Evolutionary conservation across 106 monocot genomes (phyloP), one percentile per base, ranked within the genome.

Genomic region (Narthecium ossifragum): DNA sequence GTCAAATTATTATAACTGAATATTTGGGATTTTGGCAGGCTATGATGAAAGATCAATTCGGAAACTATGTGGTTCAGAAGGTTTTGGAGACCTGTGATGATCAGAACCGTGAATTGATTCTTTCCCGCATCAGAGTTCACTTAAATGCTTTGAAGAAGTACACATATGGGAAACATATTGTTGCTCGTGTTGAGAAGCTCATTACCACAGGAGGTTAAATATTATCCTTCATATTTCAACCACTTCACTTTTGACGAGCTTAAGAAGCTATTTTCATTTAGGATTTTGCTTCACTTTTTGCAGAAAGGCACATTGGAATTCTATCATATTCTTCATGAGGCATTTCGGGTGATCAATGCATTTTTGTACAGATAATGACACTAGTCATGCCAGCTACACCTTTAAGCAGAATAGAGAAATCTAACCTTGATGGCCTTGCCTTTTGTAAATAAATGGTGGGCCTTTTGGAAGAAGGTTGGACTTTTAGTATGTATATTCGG

Each of bases 1-100:
- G n/a, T n/a, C n/a, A n/a, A n/a, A n/a, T n/a, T n/a, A n/a, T n/a
- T n/a, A n/a, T n/a, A n/a, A 5, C 17, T 41, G 41, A 14, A 41
- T 14, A 41, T 41, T 41, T 41, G 41, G 41, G 41, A 3, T 1
- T 49, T 52, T 32, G 20, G 26, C 65, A 73, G 73, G 66, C 40
- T 18, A 60, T 73, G 73, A 73, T 73, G 73, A 73, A 73, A 26
- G 73, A 73, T 60, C 73, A 66, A 26, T 73, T 66, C 60, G 73
- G 39, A 26, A 73, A 73, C 45, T 73, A 73, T 43, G 73, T 73
- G n/a, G 59, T 73, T 31, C 73, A 73, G 53, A 73, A 53, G 34
- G 60, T 60, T 48, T 60, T 73, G 21, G 66, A 73, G 66, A 73
- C 60, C 1, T 73, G 73, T 36, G 60, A 73, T 46, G 73, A 66